Evolutionary conservation across 768 basidiomycete genomes (phyloP).

Genomic region (Grammothele lineata): DNA sequence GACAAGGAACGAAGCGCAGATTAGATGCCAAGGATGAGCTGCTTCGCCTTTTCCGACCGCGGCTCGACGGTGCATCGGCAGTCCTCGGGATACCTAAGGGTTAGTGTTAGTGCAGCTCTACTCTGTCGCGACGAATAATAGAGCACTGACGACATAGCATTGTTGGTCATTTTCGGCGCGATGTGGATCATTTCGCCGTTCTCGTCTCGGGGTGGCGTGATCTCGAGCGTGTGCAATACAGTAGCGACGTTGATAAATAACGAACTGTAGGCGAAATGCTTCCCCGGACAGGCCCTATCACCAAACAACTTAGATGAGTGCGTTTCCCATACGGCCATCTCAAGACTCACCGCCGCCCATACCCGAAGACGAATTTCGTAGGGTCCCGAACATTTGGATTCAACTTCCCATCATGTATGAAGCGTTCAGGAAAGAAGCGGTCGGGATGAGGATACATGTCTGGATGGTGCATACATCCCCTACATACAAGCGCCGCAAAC

Average conservation of each 20-base stretch:
- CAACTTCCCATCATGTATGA: constrained; percentile 43
- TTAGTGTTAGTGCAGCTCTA: too few species aligned
- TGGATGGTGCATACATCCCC: constrained; percentile 77
- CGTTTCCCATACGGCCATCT: too few species aligned
- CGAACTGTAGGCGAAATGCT: constrained; percentile 7
- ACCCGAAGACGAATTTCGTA: constrained; percentile 20
- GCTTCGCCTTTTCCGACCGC: constrained; percentile 2
- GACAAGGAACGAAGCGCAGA: too few species aligned
- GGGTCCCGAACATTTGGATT: constrained; percentile 44
- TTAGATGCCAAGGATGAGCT: neutral
- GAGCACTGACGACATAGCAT: neutral
- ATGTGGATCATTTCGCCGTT: neutral
- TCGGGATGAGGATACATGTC: constrained; percentile 85
- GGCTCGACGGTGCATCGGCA: constrained; percentile 9
- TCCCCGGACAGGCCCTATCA: constrained; percentile 10
- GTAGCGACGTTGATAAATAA: constrained; percentile 13
- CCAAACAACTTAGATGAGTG: too few species aligned
- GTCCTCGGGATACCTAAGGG: constrained; percentile 10
- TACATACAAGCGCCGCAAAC: too few species aligned
- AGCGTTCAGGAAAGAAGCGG: constrained; percentile 80
- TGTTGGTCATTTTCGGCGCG: neutral
- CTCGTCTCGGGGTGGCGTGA: constrained; percentile 6
- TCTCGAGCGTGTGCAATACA: constrained; percentile 10
- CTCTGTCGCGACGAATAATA: neutral
- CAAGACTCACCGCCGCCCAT: constrained; percentile 13